phyloP scores from a whole-genome alignment of 1,284 basidiomycete genomes.

The Rhodotorula sp. region DNA sequence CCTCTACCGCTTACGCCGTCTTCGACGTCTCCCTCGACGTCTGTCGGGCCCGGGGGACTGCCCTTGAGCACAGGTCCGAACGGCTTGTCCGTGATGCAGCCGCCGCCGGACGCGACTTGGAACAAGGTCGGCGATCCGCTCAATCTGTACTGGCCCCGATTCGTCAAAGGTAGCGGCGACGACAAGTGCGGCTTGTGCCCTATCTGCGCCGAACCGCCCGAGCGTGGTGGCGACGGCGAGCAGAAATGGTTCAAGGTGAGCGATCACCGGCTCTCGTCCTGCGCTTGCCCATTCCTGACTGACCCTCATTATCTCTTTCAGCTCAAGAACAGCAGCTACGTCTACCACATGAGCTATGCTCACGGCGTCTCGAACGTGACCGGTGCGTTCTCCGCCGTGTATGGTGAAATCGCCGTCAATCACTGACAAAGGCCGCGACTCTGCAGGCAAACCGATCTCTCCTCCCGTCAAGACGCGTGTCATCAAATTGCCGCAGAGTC shows the following conservation, averaged over 20 bases:
- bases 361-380: slow-evolving; percentile 52
- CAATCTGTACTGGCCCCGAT: slow-evolving; percentile 75
- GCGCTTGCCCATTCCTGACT: rapidly evolving
- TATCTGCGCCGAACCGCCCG: slow-evolving; percentile 63
- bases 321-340: slow-evolving; percentile 41
- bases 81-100: slow-evolving; percentile 22
- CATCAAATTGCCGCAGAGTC: slow-evolving; percentile 51
- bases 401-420: background rate
- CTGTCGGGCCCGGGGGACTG: slow-evolving; percentile 41
- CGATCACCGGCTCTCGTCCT: slow-evolving; percentile 37
- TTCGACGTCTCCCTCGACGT: slow-evolving; percentile 1
- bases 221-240: slow-evolving; percentile 64
- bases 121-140: slow-evolving; percentile 41
- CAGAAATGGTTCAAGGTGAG: slow-evolving; percentile 72
- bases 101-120: slow-evolving; percentile 31
- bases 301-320: background rate
- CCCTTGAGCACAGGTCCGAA: slow-evolving; percentile 13
- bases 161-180: slow-evolving; percentile 66
- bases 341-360: slow-evolving; percentile 72
- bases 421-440: background rate
- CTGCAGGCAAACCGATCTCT: slow-evolving; percentile 66
- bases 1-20: slow-evolving; percentile 7
- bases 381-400: slow-evolving; percentile 53
- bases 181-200: slow-evolving; percentile 74
- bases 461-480: slow-evolving; percentile 67